These are phyloP conservation scores for Colletotrichum sp. DNA, from an alignment of 2,329 filamentous ascomycete species.

Conservation along the genomic window DNA sequence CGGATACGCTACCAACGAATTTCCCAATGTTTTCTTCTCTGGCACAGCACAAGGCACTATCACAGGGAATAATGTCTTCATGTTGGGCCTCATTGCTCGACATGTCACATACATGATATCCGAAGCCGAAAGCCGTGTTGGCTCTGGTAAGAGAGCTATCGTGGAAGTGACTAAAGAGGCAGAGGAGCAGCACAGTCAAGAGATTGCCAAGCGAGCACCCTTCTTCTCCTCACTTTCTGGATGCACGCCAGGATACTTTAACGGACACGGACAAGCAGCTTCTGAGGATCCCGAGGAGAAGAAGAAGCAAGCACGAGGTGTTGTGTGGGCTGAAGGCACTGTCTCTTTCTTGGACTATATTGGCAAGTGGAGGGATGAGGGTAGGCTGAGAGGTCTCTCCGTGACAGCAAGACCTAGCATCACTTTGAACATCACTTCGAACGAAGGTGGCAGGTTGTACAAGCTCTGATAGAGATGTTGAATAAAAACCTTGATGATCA, in stretches of 20 bases:
- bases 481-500: too few relatives aligned
- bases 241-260: slow-evolving; percentile 4
- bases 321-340: background rate
- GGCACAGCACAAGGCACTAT: background rate
- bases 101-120: slow-evolving; percentile 43
- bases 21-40: slow-evolving; percentile 26
- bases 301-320: background rate
- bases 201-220: slow-evolving; percentile 28
- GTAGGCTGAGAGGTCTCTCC: background rate
- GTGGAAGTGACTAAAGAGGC: slow-evolving; percentile 27
- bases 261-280: background rate
- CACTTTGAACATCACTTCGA: background rate
- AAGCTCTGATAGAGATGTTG: background rate
- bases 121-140: background rate
- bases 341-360: background rate
- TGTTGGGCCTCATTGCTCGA: slow-evolving; percentile 41
- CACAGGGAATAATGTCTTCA: background rate
- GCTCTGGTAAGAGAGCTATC: slow-evolving; percentile 40
- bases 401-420: background rate
- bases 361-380: background rate
- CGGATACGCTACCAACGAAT: slow-evolving; percentile 19
- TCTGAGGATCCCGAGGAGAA: background rate
- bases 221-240: slow-evolving; percentile 6
- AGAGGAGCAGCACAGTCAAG: slow-evolving; percentile 31
- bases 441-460: background rate